Evolutionary conservation across 208 protist species (phyloP).

Genomic region (Leishmania amazonensis): DNA sequence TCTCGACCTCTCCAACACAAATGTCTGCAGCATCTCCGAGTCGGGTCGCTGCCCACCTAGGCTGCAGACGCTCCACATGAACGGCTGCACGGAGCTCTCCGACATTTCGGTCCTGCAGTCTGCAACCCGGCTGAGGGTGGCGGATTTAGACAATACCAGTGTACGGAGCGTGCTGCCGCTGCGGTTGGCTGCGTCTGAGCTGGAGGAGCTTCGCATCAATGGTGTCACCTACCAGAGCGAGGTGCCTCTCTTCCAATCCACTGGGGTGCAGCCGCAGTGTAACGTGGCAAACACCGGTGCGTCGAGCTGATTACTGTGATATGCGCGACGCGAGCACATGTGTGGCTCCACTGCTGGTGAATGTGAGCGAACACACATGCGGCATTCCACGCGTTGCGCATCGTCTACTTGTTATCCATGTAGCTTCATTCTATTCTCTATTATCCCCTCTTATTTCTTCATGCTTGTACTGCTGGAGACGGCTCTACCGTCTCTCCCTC

Average conservation of each 20-base stretch:
- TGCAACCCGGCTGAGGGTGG: neutral
- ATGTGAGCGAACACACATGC: too few relatives aligned
- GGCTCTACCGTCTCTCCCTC: too few relatives aligned
- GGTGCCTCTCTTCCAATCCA: neutral
- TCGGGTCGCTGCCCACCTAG: conserved; percentile 1
- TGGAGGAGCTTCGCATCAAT: neutral
- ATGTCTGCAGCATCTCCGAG: neutral
- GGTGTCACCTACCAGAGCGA: neutral
- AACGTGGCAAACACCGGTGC: neutral
- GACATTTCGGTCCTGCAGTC: neutral
- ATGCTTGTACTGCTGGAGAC: too few relatives aligned
- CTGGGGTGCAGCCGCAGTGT: neutral
- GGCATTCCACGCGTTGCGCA: too few relatives aligned
- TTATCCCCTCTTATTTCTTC: too few relatives aligned
- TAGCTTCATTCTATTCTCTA: too few relatives aligned
- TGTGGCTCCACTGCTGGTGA: too few relatives aligned
- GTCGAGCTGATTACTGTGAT: neutral
- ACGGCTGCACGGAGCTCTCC: neutral
- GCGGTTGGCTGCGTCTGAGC: neutral
- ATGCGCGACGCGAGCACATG: too few relatives aligned
- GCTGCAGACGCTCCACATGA: neutral
- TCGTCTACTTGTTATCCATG: too few relatives aligned
- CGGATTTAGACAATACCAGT: neutral
- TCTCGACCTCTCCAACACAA: neutral
- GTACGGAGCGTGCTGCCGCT: neutral